These are phyloP conservation scores for Nakazawaea anatomiae DNA, from an alignment of 805 yeast genomes.

Conservation along the genomic window DNA sequence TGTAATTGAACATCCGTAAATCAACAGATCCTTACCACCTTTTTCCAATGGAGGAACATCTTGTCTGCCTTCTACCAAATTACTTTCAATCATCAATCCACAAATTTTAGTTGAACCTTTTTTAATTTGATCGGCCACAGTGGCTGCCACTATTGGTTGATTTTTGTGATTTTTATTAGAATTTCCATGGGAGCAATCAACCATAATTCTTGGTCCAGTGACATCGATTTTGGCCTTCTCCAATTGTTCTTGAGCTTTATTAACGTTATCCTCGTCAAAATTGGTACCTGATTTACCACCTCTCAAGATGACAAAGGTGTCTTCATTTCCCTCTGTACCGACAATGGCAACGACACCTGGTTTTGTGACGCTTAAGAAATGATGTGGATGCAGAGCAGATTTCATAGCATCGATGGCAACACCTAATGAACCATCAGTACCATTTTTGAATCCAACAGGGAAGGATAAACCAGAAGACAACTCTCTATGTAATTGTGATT, in stretches of 20 bases:
- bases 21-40: conserved; percentile 68
- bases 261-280: conserved; percentile 71
- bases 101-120: conserved; percentile 72
- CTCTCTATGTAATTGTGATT: conserved; percentile 95
- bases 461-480: conserved; percentile 93
- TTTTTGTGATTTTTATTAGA: conserved; percentile 85
- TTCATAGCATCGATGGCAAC: conserved; percentile 93
- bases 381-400: conserved; percentile 91
- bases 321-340: conserved; percentile 89
- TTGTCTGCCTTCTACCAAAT: conserved; percentile 90
- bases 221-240: conserved; percentile 32
- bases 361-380: conserved; percentile 90
- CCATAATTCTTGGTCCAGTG: conserved; percentile 70
- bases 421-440: conserved; percentile 93
- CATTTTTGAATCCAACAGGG: conserved; percentile 98
- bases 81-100: conserved; percentile 96
- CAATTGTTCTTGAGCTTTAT: conserved; percentile 57
- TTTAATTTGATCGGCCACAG: conserved; percentile 71
- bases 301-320: conserved; percentile 86
- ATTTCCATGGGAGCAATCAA: conserved; percentile 97
- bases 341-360: conserved; percentile 96
- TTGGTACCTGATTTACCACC: conserved; percentile 96
- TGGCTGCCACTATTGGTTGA: conserved; percentile 84
- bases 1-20: conserved; percentile 94
- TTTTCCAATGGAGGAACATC: conserved; percentile 64